These are phyloP conservation scores for Backusella tarrabulga DNA, from an alignment of 192 early-diverging fungal species.

Conservation along the genomic window DNA sequence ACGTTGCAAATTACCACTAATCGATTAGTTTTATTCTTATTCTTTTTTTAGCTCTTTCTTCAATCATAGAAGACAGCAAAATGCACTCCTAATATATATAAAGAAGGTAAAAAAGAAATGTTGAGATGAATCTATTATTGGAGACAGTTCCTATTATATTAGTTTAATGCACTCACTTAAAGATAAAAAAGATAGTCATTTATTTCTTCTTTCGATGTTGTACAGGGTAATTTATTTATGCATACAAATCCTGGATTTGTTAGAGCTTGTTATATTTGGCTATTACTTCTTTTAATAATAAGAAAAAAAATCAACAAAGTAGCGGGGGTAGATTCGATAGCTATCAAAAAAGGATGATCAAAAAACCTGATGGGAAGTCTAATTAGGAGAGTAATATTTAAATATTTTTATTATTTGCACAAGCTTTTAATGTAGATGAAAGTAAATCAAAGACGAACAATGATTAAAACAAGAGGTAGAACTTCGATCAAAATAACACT, in stretches of 20 bases:
- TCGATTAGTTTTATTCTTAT: not conserved
- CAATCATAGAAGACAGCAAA: not conserved
- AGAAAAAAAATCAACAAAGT: not conserved
- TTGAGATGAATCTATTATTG: not conserved
- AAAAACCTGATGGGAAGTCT: not conserved
- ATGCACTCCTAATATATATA: not conserved
- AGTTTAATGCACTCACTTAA: not conserved
- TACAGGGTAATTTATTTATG: not conserved
- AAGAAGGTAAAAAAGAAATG: not conserved
- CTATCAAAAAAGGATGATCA: not conserved
- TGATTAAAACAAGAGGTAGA: not conserved
- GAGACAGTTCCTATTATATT: not conserved
- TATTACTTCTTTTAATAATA: not conserved
- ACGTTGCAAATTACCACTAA: not conserved
- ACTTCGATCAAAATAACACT: not conserved
- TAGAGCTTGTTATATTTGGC: slow-evolving; percentile 6
- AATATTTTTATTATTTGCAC: not conserved
- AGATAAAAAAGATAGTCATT: not conserved
- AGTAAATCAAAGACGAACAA: not conserved
- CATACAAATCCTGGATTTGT: not conserved
- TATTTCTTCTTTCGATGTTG: slow-evolving; percentile 1
- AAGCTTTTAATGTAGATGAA: not conserved
- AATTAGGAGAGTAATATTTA: not conserved
- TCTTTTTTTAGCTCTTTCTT: not conserved
- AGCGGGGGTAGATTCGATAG: not conserved